Evolutionary conservation across 2,329 filamentous ascomycete species (phyloP), one percentile per base, ranked within the genome.

Genomic region (Paraconiothyrium sp.): DNA sequence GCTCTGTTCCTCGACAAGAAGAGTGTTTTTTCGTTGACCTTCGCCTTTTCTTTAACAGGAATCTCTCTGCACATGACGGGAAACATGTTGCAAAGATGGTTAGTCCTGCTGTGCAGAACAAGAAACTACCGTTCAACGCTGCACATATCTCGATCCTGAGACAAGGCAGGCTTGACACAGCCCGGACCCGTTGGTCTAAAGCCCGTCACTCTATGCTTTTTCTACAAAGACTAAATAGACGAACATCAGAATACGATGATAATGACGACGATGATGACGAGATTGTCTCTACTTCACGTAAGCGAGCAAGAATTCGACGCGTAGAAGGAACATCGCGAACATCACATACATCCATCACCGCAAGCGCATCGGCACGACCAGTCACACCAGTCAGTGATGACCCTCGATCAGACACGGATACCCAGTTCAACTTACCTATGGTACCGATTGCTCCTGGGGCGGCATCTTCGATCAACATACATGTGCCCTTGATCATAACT

Each of bases 1-100:
- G 30, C 32, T 35, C 50, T 13, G 60, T 58, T 14, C 43, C 46
- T 37, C 34, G 59, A 35, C 24, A 59, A 14, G 57, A 47, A 4
- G 46, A 48, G 16, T 57, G 58, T 35, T 59, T 58, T 32, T 67
- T 48, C 37, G 48, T 65, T 41, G 62, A 62, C 14, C 16, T 67
- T 11, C 60, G 65, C 5, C 49, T 67, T 24, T 54, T 48, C 34
- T 67, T 67, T 57, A 63, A 50, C 35, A 44, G 48, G 10, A 43
- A 20, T 0, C 44, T 65, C 8, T 46, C 24, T 2, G 32, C 20
- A 6, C 34, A 58, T 6, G 58, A 62, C 10, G 60, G 24, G 13
- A 35, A 52, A n/a, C 14, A 14, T 8, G 57, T 59, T 4, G 57
- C 57, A 7, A 24, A 47, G 3, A 44, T 62, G 49, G 46, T 59